Percentiles rank a stretch among this genome's conserved stretches.
Evolutionary conservation across 768 basidiomycete genomes (phyloP).

Genomic region (Coprinopsis strossmayeri): DNA sequence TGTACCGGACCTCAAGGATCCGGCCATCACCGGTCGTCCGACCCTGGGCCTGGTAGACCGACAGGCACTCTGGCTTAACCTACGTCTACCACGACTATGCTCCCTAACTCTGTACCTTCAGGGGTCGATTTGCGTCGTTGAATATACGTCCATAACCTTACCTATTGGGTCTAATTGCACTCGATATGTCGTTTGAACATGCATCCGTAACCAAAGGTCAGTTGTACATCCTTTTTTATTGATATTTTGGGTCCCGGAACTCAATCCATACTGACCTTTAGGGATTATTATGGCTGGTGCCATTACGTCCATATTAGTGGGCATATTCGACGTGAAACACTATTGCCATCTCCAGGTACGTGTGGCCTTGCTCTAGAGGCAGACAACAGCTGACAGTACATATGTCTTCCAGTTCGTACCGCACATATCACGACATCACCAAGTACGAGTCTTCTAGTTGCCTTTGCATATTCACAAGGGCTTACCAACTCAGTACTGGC

Average conservation of each 20-base stretch:
- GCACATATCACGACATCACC: slow-evolving; percentile 84
- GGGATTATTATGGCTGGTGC: slow-evolving; percentile 74
- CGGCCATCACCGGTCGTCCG: no score
- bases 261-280: slow-evolving; percentile 21
- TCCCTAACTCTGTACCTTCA: no score
- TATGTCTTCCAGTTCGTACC: slow-evolving; percentile 56
- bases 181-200: slow-evolving; percentile 86
- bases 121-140: neutral
- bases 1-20: no score
- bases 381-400: no score
- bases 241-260: neutral
- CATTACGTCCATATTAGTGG: slow-evolving; percentile 63
- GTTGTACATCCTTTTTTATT: neutral
- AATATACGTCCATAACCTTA: neutral
- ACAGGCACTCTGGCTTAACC: no score
- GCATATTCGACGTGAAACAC: slow-evolving; percentile 83
- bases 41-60: no score
- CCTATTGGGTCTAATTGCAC: no score
- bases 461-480: slow-evolving; percentile 24
- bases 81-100: no score
- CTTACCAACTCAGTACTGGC: slow-evolving; percentile 65
- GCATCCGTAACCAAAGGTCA: slow-evolving; percentile 82
- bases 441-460: slow-evolving; percentile 41
- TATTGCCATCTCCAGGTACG: slow-evolving; percentile 83
- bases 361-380: no score